Percentiles rank a stretch among this genome's conserved stretches.
phyloP scores from a whole-genome alignment of 164 flowering plant species.

The Protea cynaroides region DNA sequence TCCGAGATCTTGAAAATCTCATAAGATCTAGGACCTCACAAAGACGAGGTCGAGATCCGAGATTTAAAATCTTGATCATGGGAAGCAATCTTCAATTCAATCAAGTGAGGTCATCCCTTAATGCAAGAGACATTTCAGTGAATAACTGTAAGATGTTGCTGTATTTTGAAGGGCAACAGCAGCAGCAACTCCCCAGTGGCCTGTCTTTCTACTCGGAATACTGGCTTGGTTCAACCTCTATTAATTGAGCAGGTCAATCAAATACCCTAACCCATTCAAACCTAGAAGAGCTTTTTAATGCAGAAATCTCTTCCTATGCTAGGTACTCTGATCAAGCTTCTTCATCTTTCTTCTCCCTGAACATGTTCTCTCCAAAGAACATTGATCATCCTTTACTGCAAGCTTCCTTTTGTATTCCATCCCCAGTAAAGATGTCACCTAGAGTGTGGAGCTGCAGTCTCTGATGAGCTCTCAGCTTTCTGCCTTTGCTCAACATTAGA shows the following conservation, averaged over 20 bases:
- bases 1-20: no score
- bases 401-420: conserved; percentile 51
- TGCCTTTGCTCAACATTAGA: conserved; percentile 59
- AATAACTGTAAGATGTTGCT: no score
- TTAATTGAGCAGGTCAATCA: conserved; percentile 46
- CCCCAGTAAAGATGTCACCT: conserved; percentile 82
- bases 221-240: no score
- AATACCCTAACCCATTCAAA: conserved; percentile 65
- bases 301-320: conserved; percentile 39
- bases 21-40: no score
- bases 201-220: no score
- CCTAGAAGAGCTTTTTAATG: conserved; percentile 73
- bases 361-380: conserved; percentile 53
- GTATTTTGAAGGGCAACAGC: no score
- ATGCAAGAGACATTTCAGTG: no score
- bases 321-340: conserved; percentile 54
- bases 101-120: no score
- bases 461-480: conserved; percentile 63
- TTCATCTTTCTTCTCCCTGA: conserved; percentile 57
- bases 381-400: conserved; percentile 67
- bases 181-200: no score
- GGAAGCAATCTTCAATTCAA: no score
- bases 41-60: no score
- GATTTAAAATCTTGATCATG: no score
- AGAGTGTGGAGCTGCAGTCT: conserved; percentile 67